Base-by-base conservation (phyloP, 2,329 filamentous ascomycete genomes). In the Thelonectria olida region DNA sequence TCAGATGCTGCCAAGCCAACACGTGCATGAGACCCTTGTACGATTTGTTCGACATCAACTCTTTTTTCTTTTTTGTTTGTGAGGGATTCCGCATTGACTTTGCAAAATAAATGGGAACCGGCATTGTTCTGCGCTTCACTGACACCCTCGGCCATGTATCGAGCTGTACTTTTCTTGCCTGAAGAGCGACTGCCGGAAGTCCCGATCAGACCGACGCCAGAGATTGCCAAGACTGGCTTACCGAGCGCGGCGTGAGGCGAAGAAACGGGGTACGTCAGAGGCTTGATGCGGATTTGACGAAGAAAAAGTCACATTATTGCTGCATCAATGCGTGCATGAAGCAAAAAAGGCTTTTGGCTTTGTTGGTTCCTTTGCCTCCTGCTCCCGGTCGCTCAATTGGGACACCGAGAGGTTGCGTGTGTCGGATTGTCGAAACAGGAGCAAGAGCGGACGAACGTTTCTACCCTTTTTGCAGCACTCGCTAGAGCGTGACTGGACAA, bases 361-460 rank as follows among this genome's bases (percentile, higher is more conserved):
- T 7, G 38, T 41, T 45, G 20, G 55, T 31, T 27, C 20, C 7
- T 28, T 58, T 57, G 28, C 31, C 42, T 53, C 27, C 38, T 7
- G 7, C 42, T 25, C 42, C 45, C 59, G 54, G 54, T 62, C 54
- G 45, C 54, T 62, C 42, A 25, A 62, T 62, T 54, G 12, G 59
- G 59, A 62, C 50, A 62, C 59, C 59, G 59, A 62, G 49, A 50
- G 38, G 44, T 55, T 52, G 58, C 47, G 58, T 34, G 58, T 55
- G 58, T 17, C 45, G 28, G 15, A 45, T 53, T 45, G 49, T 39
- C 22, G 47, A 44, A 20, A 19, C 39, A 9, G 20, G 15, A 44
- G 39, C 39, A 9, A 36, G n/a, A 48, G 34, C 31, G 39, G 31
- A 28, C 42, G 28, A 39, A 42, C 36, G 25, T 23, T 44, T 8